Percentiles rank a stretch among this genome's conserved stretches.
Evolutionary conservation across 495 filamentous ascomycete species (phyloP).

Genomic region (Aspergillus ostianus): DNA sequence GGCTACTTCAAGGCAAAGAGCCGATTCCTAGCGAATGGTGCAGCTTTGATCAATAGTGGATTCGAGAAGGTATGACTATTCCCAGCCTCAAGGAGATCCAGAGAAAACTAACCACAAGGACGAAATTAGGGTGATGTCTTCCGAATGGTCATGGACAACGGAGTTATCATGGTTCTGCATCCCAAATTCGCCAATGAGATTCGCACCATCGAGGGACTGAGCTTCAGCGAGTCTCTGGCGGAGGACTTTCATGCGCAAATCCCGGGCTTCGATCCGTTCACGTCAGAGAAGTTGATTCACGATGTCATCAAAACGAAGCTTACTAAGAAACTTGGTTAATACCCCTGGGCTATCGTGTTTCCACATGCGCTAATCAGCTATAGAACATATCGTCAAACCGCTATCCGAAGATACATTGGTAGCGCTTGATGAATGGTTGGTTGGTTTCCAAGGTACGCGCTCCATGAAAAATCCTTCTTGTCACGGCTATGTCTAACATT

Average conservation of each 20-base stretch:
- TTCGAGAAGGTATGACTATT: background rate
- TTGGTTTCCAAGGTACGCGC: background rate
- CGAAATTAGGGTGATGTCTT: background rate
- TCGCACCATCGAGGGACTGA: background rate
- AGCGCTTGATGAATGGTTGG: background rate
- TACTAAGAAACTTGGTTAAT: background rate
- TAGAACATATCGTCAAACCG: background rate
- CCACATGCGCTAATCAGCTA: background rate
- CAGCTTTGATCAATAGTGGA: background rate
- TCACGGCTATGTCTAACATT: too few species aligned
- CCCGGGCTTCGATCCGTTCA: slow-evolving; percentile 37
- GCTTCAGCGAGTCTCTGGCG: background rate
- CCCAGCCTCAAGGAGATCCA: background rate
- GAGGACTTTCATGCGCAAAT: slow-evolving; percentile 9
- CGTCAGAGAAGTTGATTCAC: background rate
- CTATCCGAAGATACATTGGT: background rate
- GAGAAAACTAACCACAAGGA: background rate
- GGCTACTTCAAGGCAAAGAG: background rate
- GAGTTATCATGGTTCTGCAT: background rate
- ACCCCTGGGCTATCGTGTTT: background rate
- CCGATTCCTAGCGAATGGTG: background rate
- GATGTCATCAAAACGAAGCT: background rate
- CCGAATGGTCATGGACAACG: background rate
- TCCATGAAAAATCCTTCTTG: background rate
- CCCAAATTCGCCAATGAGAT: background rate